Evolutionary conservation across 257 asterid species (phyloP), one percentile per base, ranked within the genome.

Genomic region (Echium plantagineum): DNA sequence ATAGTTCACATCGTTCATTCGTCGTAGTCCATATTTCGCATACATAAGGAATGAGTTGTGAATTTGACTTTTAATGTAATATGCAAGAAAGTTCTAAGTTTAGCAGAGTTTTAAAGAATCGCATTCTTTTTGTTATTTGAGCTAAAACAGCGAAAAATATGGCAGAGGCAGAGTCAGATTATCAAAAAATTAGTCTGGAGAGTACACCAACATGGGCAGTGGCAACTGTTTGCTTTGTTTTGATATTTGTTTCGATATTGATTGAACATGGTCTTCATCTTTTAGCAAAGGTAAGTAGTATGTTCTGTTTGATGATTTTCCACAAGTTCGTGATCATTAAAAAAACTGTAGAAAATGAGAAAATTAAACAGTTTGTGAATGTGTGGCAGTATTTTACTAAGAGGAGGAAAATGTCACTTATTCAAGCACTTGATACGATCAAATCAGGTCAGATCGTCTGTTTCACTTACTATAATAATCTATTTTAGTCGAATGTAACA

Each of bases 191-290:
- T 12, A 69, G 78, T 38, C 81, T 84, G 4, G 83, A 73, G 67
- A 26, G 17, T 21, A 84, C 88, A 48, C 82, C 95, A 75, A 71
- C 94, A 2, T 86, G 86, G 90, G 94, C 95, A 24, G 84, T 84
- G 72, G 94, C 90, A 4, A 67, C 75, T 51, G 82, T 86, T 71
- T 84, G 79, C 42, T 82, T 80, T 80, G 42, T 75, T 67, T 53
- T 86, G 64, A 69, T 86, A 0, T 58, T 83, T 5, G 32, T 68
- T 31, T 86, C 95, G 59, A 55, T 86, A 65, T 69, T 84, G 30
- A 75, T 86, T 13, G 95, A 86, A 59, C 94, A 77, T 10, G 81
- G 53, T n/a, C 84, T 86, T 69, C 87, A 82, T 77, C 73, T 78
- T 54, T 52, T 86, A 63, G 79, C 87, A 30, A 74, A 81, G 90